A percentile compares a stretch with the other conserved stretches of the same genome.
Evolutionary conservation across 768 basidiomycete species (phyloP).

Genomic region (Chlorophyllum brunneum): DNA sequence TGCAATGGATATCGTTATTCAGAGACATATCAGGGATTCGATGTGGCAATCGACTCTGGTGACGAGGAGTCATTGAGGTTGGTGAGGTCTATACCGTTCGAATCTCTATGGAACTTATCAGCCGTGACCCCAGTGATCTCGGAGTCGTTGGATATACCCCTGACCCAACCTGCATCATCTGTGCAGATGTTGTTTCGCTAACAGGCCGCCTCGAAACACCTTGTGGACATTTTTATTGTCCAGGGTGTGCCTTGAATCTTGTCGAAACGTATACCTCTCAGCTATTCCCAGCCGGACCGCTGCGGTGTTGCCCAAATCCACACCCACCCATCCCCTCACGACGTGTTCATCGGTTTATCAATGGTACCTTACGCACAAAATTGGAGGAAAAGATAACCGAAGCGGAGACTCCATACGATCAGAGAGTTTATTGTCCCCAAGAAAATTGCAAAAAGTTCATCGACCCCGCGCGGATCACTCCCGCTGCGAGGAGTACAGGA

Average conservation of each 20-base stretch:
- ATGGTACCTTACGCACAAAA: background rate
- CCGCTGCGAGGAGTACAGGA: background rate
- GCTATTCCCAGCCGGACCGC: slow-evolving; percentile 5
- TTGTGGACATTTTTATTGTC: slow-evolving; percentile 16
- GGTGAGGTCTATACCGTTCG: background rate
- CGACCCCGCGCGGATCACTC: slow-evolving; percentile 2
- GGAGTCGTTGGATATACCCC: background rate
- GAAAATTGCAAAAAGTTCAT: slow-evolving; percentile 14
- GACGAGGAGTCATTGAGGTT: background rate
- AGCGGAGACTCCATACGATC: slow-evolving; percentile 8
- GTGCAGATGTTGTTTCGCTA: background rate
- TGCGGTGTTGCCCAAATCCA: slow-evolving; percentile 10
- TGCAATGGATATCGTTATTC: background rate
- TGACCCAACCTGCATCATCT: background rate
- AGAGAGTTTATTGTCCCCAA: slow-evolving; percentile 16
- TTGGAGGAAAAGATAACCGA: slow-evolving; percentile 10
- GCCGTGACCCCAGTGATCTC: too few relatives aligned
- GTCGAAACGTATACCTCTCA: slow-evolving; percentile 6
- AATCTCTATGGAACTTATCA: too few relatives aligned
- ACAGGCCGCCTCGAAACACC: slow-evolving; percentile 6
- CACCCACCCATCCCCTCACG: slow-evolving; percentile 4
- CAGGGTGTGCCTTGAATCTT: slow-evolving; percentile 6
- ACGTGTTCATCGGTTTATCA: slow-evolving; percentile 6
- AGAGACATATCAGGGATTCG: background rate
- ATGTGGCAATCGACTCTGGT: background rate